Evolutionary conservation across 805 yeast species (phyloP), one percentile per base, ranked within the genome.

Genomic region (Saturnispora saitoi): DNA sequence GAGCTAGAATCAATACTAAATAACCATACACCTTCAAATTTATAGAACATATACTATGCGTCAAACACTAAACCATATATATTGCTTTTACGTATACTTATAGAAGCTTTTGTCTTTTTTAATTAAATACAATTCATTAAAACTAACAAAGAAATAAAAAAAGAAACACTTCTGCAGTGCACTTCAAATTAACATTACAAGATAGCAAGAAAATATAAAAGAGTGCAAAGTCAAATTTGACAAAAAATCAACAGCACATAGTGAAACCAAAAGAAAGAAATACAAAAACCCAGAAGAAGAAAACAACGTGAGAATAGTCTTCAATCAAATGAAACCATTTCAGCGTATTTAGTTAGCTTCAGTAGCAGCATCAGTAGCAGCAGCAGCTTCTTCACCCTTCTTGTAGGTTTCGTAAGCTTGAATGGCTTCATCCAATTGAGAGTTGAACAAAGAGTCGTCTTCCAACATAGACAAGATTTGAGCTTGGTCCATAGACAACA

Each of bases 401-500:
- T 86, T 82, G 80, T 84, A 90, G 64, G 85, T 87, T 73, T 87
- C 89, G 72, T 87, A 91, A 65, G 97, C 97, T 71, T 83, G 80
- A 61, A 83, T 79, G 58, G 99, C 99, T 70, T 91, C 98, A 62
- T 83, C 84, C 66, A 91, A 88, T 70, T 89, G 95, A 69, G 81
- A 80, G 74, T 83, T 82, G 76, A 93, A 86, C 59, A 84, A 78
- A 61, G 81, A 89, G 56, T 88, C 96, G 68, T 90, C 93, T 65
- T 87, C 95, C 69, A 88, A 80, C 68, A 91, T 77, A 54, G 85
- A 84, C 64, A 90, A 72, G 61, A 93, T 86, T 73, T 91, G 96
- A 63, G 80, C 80, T 71, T 86, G 86, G 66, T 89, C 95, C 81
- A 91, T 81, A 67, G 90, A 96, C 66, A 93, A 80, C 76, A 93